Percentiles rank a stretch among this genome's conserved stretches.
These are phyloP conservation scores for Melanopsichium pennsylvanicum DNA, from an alignment of 1,284 basidiomycete species.

Conservation along the genomic window DNA sequence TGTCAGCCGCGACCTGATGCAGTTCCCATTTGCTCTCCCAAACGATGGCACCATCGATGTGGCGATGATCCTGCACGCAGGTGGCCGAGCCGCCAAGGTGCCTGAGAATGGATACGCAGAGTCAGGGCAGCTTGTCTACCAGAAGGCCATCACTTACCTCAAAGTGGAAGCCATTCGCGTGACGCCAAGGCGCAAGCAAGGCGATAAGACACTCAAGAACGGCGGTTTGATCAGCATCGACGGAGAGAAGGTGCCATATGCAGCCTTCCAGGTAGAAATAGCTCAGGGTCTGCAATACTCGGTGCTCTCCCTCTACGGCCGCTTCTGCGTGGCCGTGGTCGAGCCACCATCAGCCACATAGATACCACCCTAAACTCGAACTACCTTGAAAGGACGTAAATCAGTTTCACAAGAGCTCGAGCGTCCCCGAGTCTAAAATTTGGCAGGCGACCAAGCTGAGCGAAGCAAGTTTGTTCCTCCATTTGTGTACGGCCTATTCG, in stretches of 20 bases:
- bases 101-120: constrained; percentile 51
- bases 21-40: constrained; percentile 60
- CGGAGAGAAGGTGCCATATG: constrained; percentile 82
- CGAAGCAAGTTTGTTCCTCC: too few species aligned
- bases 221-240: constrained; percentile 70
- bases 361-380: too few species aligned
- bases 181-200: constrained; percentile 46
- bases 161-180: constrained; percentile 62
- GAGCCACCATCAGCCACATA: constrained; percentile 34
- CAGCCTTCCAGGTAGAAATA: constrained; percentile 84
- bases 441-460: too few species aligned
- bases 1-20: constrained; percentile 60
- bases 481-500: too few species aligned
- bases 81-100: constrained; percentile 53
- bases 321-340: constrained; percentile 36
- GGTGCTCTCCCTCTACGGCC: constrained; percentile 43
- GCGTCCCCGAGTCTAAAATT: too few species aligned
- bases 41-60: constrained; percentile 59
- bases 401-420: too few species aligned
- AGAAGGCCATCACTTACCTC: constrained; percentile 52
- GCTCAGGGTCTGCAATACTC: constrained; percentile 34
- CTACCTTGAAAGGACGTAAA: too few species aligned
- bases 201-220: constrained; percentile 44
- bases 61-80: constrained; percentile 48
- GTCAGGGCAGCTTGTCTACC: constrained; percentile 51